These are phyloP conservation scores for Leccinum solheimii DNA, from an alignment of 1,284 basidiomycete genomes.

Conservation along the genomic window DNA sequence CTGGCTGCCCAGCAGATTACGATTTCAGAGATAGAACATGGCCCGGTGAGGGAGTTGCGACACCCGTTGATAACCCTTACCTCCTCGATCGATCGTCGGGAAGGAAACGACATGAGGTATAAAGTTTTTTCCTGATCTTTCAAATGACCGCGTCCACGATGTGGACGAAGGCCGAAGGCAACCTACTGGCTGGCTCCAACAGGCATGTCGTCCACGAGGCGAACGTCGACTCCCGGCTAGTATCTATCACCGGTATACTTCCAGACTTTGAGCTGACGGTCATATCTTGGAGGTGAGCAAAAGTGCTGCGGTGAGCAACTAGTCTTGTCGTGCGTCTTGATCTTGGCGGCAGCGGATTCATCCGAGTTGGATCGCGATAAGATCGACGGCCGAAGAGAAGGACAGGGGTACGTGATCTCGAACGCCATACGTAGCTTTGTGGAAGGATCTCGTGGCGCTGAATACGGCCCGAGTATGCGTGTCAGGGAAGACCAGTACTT, in stretches of 20 bases:
- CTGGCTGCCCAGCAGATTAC: not conserved
- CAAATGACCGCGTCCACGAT: conserved; percentile 7
- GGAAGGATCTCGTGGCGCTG: not conserved
- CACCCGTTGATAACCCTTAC: not conserved
- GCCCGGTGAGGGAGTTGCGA: not conserved
- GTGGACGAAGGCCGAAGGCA: not conserved
- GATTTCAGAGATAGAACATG: not conserved
- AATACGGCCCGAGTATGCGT: not conserved
- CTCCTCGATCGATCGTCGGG: conserved; percentile 13
- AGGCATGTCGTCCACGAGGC: conserved; percentile 21
- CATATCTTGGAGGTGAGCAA: not conserved
- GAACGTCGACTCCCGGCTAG: not conserved
- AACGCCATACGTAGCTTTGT: not conserved
- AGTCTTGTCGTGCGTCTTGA: not conserved
- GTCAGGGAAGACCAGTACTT: conserved; percentile 1
- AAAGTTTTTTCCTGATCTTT: conserved; percentile 10
- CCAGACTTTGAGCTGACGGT: not conserved
- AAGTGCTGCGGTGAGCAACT: not conserved
- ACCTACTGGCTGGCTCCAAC: conserved; percentile 4
- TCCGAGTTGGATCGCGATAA: not conserved
- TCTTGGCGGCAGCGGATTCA: not conserved
- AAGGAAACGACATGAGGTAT: conserved; percentile 17
- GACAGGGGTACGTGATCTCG: not conserved
- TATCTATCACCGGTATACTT: not conserved
- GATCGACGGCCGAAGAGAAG: conserved; percentile 7